phyloP scores from a whole-genome alignment of 352 stramenopile genomes.

The Phytophthora citrophthora region DNA sequence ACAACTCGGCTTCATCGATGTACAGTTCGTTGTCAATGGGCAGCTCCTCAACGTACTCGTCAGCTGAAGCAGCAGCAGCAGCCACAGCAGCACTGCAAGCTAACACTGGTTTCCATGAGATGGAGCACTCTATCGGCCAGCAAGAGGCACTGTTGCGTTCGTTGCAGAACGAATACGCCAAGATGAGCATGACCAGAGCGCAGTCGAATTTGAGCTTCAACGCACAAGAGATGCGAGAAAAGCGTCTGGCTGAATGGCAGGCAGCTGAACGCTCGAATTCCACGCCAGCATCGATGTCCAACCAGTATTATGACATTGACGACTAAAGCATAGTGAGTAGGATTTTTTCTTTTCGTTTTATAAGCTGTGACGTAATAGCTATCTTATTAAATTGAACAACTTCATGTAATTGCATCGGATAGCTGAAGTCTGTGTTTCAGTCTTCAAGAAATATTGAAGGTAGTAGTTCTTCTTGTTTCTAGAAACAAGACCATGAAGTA shows the following conservation, averaged over 20 bases:
- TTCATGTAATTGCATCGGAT: background rate
- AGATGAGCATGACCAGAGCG: constrained; percentile 28
- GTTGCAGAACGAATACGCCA: constrained; percentile 39
- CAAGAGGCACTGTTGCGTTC: constrained; percentile 59
- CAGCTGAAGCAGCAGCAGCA: constrained; percentile 21
- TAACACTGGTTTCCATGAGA: constrained; percentile 42
- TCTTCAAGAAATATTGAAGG: no score
- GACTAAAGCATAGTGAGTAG: constrained; percentile 18
- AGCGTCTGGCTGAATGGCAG: constrained; percentile 28
- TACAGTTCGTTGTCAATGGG: constrained; percentile 31
- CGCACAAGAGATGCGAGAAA: constrained; percentile 27
- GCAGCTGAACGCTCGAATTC: constrained; percentile 9
- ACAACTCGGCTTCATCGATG: constrained; percentile 25
- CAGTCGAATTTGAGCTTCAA: constrained; percentile 28
- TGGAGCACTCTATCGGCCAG: constrained; percentile 65
- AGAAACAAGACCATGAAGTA: no score
- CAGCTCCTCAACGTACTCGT: constrained; percentile 31
- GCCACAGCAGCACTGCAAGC: constrained; percentile 34
- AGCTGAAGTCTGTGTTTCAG: no score
- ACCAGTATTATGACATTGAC: constrained; percentile 34
- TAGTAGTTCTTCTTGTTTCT: no score
- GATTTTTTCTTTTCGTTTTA: background rate
- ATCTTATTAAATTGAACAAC: constrained; percentile 24
- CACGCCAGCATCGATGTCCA: constrained; percentile 10
- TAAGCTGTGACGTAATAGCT: no score